Conservation (phyloP, 2,329 filamentous ascomycete genomes). For the Macrophomina pseudophaseolina region DNA sequence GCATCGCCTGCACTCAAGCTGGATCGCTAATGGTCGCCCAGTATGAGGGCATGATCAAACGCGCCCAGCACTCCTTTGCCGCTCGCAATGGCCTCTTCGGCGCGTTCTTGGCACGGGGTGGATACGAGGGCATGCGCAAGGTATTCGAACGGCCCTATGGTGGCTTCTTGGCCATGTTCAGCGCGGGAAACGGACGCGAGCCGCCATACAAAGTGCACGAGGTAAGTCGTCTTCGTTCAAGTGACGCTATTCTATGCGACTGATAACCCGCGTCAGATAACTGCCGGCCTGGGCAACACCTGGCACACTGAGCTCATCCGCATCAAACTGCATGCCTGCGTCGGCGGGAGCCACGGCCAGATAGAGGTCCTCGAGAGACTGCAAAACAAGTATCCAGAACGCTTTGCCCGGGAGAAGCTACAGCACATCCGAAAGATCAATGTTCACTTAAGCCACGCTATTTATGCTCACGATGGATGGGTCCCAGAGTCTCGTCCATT, state of each 20-base stretch:
- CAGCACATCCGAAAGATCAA: slow-evolving; percentile 36
- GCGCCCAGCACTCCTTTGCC: slow-evolving; percentile 55
- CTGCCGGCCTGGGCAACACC: slow-evolving; percentile 40
- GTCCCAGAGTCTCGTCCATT: slow-evolving; percentile 39
- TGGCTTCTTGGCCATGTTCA: slow-evolving; percentile 50
- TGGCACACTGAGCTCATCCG: slow-evolving; percentile 46
- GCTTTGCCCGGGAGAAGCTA: slow-evolving; percentile 29
- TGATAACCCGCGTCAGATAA: slow-evolving; percentile 27
- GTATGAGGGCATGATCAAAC: slow-evolving; percentile 51
- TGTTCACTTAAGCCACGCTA: slow-evolving; percentile 38
- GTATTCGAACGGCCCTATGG: slow-evolving; percentile 51
- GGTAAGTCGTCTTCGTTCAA: background rate
- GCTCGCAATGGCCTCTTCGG: slow-evolving; percentile 51
- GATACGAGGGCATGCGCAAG: slow-evolving; percentile 51
- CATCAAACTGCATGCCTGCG: slow-evolving; percentile 46
- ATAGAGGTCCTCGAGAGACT: slow-evolving; percentile 44
- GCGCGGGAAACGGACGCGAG: slow-evolving; percentile 36
- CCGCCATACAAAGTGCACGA: slow-evolving; percentile 37
- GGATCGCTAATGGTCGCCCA: slow-evolving; percentile 51
- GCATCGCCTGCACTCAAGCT: slow-evolving; percentile 49
- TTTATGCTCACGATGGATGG: slow-evolving; percentile 47
- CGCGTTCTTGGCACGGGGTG: slow-evolving; percentile 44
- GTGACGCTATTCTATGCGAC: background rate
- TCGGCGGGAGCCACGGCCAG: slow-evolving; percentile 44
- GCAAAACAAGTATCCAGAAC: slow-evolving; percentile 37